Evolutionary conservation across 2,329 filamentous ascomycete species (phyloP).

Genomic region (Penicillium sp.): DNA sequence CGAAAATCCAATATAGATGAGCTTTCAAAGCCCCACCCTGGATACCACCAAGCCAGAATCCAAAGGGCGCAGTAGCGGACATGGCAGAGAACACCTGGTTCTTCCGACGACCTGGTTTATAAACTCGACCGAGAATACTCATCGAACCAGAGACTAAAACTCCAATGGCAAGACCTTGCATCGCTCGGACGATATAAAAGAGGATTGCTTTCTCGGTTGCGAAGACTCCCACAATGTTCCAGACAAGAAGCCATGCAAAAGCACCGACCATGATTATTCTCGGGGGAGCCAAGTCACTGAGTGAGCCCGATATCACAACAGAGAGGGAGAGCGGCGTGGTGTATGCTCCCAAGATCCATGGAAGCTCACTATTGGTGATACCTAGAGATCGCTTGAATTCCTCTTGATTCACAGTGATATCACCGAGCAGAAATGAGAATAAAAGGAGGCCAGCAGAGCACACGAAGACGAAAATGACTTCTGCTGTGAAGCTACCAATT

Average conservation of each 20-base stretch:
- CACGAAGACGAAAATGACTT: conserved; percentile 19
- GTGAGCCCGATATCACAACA: conserved; percentile 37
- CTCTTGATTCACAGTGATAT: conserved; percentile 22
- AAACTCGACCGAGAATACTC: conserved; percentile 49
- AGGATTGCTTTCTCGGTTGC: conserved; percentile 32
- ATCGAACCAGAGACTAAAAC: conserved; percentile 53
- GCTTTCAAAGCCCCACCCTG: conserved; percentile 45
- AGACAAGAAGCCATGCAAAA: conserved; percentile 44
- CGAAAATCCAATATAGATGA: conserved; percentile 47
- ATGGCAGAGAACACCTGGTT: conserved; percentile 37
- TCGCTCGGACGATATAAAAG: conserved; percentile 37
- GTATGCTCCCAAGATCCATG: conserved; percentile 46
- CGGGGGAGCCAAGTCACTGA: conserved; percentile 43
- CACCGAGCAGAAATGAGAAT: conserved; percentile 19
- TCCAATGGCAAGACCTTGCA: conserved; percentile 51
- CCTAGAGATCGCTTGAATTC: conserved; percentile 18
- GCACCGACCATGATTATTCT: conserved; percentile 27
- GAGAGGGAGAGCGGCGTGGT: conserved; percentile 42
- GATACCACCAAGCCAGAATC: conserved; percentile 44
- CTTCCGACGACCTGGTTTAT: conserved; percentile 46
- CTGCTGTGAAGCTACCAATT: conserved; percentile 18
- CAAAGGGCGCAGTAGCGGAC: conserved; percentile 50
- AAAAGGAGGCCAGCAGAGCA: conserved; percentile 20
- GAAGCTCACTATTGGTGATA: conserved; percentile 39
- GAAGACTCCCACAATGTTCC: conserved; percentile 40